Percentiles rank a stretch among this genome's conserved stretches.
These are phyloP conservation scores for Gossypium ekmanianum DNA, from an alignment of 345 rosid species.

Conservation along the genomic window DNA sequence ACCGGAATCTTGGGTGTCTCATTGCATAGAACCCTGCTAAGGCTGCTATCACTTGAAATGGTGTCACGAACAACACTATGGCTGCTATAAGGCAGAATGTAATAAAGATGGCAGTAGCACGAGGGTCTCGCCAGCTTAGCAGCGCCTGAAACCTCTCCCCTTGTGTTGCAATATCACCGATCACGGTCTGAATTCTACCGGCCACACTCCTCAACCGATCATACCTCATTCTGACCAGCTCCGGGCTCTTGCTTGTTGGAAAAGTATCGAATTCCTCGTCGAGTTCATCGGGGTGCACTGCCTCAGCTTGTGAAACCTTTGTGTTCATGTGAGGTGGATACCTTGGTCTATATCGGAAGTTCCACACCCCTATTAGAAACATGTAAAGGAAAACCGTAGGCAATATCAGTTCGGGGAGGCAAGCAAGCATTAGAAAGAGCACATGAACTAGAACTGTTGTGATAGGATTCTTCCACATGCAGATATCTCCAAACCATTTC, in stretches of 20 bases:
- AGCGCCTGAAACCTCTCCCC: slow-evolving; percentile 87
- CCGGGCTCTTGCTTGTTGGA: slow-evolving; percentile 69
- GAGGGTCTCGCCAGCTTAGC: slow-evolving; percentile 97
- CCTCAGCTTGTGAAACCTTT: slow-evolving; percentile 81
- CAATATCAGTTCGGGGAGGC: slow-evolving; percentile 81
- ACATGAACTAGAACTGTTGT: slow-evolving; percentile 88
- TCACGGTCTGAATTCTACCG: slow-evolving; percentile 90
- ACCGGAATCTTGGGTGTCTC: slow-evolving; percentile 94
- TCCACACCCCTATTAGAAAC: slow-evolving; percentile 91
- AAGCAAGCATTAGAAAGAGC: slow-evolving; percentile 75
- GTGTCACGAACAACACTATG: slow-evolving; percentile 76
- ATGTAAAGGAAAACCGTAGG: slow-evolving; percentile 90
- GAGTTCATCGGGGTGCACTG: slow-evolving; percentile 81
- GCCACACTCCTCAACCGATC: slow-evolving; percentile 93
- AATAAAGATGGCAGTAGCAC: slow-evolving; percentile 71
- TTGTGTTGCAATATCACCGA: slow-evolving; percentile 93
- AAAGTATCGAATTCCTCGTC: slow-evolving; percentile 93
- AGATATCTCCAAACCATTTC: slow-evolving; percentile 77
- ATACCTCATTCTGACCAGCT: slow-evolving; percentile 80
- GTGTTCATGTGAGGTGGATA: slow-evolving; percentile 99
- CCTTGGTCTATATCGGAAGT: slow-evolving; percentile 83
- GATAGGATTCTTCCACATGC: slow-evolving; percentile 84
- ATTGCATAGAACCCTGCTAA: slow-evolving; percentile 71
- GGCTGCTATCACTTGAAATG: slow-evolving; percentile 78
- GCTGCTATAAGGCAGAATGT: slow-evolving; percentile 81